Evolutionary conservation across 805 yeast species (phyloP), one percentile per base, ranked within the genome.

Genomic region (Lachancea waltii): DNA sequence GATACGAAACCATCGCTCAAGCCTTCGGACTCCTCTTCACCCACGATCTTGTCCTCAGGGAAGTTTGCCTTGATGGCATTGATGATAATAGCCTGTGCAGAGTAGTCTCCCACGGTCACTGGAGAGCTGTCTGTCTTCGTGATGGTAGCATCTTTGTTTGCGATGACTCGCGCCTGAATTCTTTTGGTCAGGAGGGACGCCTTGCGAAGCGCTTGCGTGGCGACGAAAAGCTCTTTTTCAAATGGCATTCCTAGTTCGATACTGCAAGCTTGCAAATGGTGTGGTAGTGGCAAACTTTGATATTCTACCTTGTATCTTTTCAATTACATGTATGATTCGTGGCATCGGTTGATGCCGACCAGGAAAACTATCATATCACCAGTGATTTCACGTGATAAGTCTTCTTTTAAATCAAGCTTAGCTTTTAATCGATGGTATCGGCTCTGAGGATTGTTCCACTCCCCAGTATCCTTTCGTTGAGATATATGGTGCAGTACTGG

Each of bases 21-120:
- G 33, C 79, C 74, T 3, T 65, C 73, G 1, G 97, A 79, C 44
- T 85, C 89, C 57, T 92, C 99, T 62, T 92, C 99, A 15, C 97
- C 99, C 5, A 92, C 95, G 43, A 92, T 77, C 40, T 77, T 79
- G 59, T 92, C 98, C 3, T 56, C 48, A 1, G 97, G 95, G 67
- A 92, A 92, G 47, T 80, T 82, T 38, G 73, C 60, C 52, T 75
- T 70, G 41, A 92, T 74, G 3, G 96, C 89, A 41, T 85, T 77
- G 61, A 87, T 90, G 41, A 92, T 79, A 31, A 90, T 75, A 0
- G 96, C 95, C 56, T 92, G 99, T 0, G 97, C 89, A 3, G 95
- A 95, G 56, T 83, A 92, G 60, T 92, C 99, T 13, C 97, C 98
- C 40, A 85, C 69, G 1, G 99, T 92, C 11, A 92, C 99, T 1